phyloP scores from a whole-genome alignment of 306 rosid genomes.

The Ceratonia siliqua region DNA sequence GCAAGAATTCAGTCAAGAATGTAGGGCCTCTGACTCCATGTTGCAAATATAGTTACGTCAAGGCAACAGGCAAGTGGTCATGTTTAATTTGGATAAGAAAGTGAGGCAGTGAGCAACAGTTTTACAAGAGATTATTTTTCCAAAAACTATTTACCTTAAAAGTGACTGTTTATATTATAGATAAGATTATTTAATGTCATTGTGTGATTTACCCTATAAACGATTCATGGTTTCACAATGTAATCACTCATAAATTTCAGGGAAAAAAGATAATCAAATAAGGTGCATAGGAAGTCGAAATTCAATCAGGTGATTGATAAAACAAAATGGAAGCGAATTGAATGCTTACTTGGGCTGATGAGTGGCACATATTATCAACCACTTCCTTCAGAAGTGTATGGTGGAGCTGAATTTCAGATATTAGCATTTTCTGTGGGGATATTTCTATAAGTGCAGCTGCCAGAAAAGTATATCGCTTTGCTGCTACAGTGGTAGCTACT shows the following conservation, averaged over 20 bases:
- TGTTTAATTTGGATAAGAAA: background rate
- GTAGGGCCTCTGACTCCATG: background rate
- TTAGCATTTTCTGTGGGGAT: constrained; percentile 87
- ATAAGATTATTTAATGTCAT: constrained; percentile 15
- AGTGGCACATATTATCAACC: constrained; percentile 88
- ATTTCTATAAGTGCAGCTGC: constrained; percentile 92
- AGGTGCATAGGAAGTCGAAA: constrained; percentile 12
- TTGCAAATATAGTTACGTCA: background rate
- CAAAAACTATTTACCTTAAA: background rate
- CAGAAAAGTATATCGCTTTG: constrained; percentile 92
- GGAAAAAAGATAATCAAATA: background rate
- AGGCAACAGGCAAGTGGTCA: constrained; percentile 4
- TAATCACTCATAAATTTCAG: background rate
- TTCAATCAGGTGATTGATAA: constrained; percentile 22
- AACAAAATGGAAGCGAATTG: constrained; percentile 25
- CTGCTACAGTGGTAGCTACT: constrained; percentile 80
- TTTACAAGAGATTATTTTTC: background rate
- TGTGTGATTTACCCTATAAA: background rate
- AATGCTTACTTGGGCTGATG: constrained; percentile 92
- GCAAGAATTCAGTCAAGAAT: background rate
- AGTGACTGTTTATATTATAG: background rate
- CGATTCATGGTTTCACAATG: constrained; percentile 2
- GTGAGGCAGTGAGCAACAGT: background rate
- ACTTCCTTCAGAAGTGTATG: constrained; percentile 79
- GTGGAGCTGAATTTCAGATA: constrained; percentile 76